Evolutionary conservation across 768 basidiomycete species (phyloP).

Genomic region (Mycena indigotica): DNA sequence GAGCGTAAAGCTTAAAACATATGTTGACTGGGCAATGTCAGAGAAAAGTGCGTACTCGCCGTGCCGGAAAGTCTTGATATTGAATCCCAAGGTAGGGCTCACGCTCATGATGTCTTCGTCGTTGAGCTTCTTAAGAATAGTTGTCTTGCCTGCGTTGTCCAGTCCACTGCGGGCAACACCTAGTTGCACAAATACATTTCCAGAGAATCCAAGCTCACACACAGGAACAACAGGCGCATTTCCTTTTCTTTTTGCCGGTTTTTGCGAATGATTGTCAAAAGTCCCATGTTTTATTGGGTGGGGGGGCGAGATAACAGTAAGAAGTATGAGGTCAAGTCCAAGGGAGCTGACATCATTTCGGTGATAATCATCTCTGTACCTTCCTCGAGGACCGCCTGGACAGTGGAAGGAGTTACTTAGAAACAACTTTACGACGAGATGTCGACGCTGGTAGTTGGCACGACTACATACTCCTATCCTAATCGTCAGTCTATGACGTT

Average conservation of each 20-base stretch:
- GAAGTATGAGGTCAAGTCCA: too few relatives aligned
- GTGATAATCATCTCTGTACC: too few relatives aligned
- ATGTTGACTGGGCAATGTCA: slow-evolving; percentile 24
- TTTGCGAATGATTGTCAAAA: slow-evolving; percentile 96
- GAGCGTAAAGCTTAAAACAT: slow-evolving; percentile 60
- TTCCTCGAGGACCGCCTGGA: too few relatives aligned
- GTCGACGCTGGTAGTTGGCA: too few relatives aligned
- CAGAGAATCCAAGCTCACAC: slow-evolving; percentile 27
- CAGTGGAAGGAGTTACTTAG: too few relatives aligned
- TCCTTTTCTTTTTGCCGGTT: slow-evolving; percentile 94
- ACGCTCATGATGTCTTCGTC: slow-evolving; percentile 87
- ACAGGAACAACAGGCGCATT: slow-evolving; percentile 96
- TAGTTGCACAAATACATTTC: slow-evolving; percentile 11
- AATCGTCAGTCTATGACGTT: too few relatives aligned
- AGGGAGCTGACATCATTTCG: too few relatives aligned
- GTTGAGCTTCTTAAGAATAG: slow-evolving; percentile 92
- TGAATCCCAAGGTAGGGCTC: slow-evolving; percentile 96
- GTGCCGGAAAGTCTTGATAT: slow-evolving; percentile 95
- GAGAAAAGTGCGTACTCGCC: slow-evolving; percentile 63
- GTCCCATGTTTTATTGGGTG: too few relatives aligned
- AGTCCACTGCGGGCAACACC: slow-evolving; percentile 65
- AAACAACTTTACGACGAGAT: too few relatives aligned
- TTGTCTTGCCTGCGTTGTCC: slow-evolving; percentile 99
- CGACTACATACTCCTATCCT: too few relatives aligned
- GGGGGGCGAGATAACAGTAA: too few relatives aligned